A percentile compares a stretch with the other conserved stretches of the same genome.
Conservation (phyloP, 768 basidiomycete species). For the Hypholoma fasciculare region DNA sequence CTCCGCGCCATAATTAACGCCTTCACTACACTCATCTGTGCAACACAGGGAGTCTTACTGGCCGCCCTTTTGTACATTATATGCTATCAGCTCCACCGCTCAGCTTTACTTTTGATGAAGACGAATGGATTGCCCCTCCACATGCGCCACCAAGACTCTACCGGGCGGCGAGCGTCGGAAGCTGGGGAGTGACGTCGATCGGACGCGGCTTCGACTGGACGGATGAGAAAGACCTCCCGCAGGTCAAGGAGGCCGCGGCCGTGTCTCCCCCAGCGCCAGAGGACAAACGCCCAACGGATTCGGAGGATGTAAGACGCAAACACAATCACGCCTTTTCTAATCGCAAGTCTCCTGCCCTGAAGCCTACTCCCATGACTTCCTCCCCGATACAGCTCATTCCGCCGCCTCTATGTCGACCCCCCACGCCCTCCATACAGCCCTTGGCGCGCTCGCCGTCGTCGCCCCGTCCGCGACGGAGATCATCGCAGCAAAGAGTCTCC, state of each 20-base stretch:
- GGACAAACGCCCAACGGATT: constrained; percentile 14
- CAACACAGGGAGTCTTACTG: constrained; percentile 15
- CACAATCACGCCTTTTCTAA: constrained; percentile 33
- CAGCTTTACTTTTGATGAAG: constrained; percentile 67
- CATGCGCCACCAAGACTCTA: constrained; percentile 50
- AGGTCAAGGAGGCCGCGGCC: constrained; percentile 13
- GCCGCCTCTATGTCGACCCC: constrained; percentile 22
- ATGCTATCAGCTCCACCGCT: constrained; percentile 64
- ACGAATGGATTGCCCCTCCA: constrained; percentile 63
- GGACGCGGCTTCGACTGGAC: constrained; percentile 83
- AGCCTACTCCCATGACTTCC: constrained; percentile 23
- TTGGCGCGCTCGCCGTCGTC: constrained; percentile 52
- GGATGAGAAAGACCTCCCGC: constrained; percentile 23
- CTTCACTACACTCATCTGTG: constrained; percentile 15
- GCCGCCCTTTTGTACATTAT: constrained; percentile 24
- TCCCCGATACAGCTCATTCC: constrained; percentile 16
- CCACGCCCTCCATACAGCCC: constrained; percentile 28
- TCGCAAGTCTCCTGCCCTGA: constrained; percentile 31
- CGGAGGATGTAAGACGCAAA: constrained; percentile 31
- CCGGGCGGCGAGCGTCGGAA: constrained; percentile 67
- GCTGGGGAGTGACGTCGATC: constrained; percentile 85
- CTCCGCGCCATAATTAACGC: constrained; percentile 10
- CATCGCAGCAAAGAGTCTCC: constrained; percentile 84
- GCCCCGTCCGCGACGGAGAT: constrained; percentile 70
- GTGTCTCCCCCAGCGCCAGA: constrained; percentile 12